These are phyloP conservation scores for Pinus taeda DNA, from an alignment of 75 land plant genomes.

Conservation along the genomic window DNA sequence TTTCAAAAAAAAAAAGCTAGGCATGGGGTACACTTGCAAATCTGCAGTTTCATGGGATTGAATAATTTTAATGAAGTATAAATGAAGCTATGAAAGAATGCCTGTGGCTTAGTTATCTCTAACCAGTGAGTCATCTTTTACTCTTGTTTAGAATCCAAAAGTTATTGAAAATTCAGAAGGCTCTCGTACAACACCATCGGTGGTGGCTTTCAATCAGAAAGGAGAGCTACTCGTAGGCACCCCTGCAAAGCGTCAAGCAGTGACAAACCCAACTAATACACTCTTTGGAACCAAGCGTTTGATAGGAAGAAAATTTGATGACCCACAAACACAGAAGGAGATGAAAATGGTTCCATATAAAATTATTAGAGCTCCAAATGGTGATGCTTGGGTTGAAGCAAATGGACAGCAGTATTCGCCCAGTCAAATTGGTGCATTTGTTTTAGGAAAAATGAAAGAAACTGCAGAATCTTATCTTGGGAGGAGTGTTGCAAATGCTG, in stretches of 20 bases:
- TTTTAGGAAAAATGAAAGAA: constrained; percentile 72
- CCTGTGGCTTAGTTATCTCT: background rate
- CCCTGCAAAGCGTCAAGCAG: constrained; percentile 82
- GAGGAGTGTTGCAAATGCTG: constrained; percentile 56
- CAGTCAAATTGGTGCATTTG: constrained; percentile 76
- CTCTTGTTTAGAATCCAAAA: constrained; percentile 45
- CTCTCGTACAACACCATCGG: constrained; percentile 75
- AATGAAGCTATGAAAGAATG: background rate
- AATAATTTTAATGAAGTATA: background rate
- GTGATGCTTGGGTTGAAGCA: constrained; percentile 84
- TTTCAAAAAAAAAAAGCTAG: background rate
- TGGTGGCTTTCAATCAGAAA: constrained; percentile 62
- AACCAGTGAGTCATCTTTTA: background rate
- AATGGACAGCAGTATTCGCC: constrained; percentile 72
- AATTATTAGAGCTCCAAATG: constrained; percentile 69
- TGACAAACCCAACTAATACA: constrained; percentile 71
- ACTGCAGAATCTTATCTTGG: constrained; percentile 76
- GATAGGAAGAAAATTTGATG: constrained; percentile 68
- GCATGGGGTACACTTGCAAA: background rate
- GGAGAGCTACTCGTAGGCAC: constrained; percentile 71
- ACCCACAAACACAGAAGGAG: constrained; percentile 72
- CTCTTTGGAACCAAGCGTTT: constrained; percentile 73
- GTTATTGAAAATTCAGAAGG: constrained; percentile 83
- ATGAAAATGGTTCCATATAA: constrained; percentile 83
- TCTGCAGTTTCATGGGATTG: background rate